These are phyloP conservation scores for Neocucurbitaria cava DNA, from an alignment of 2,329 filamentous ascomycete species.

Conservation along the genomic window DNA sequence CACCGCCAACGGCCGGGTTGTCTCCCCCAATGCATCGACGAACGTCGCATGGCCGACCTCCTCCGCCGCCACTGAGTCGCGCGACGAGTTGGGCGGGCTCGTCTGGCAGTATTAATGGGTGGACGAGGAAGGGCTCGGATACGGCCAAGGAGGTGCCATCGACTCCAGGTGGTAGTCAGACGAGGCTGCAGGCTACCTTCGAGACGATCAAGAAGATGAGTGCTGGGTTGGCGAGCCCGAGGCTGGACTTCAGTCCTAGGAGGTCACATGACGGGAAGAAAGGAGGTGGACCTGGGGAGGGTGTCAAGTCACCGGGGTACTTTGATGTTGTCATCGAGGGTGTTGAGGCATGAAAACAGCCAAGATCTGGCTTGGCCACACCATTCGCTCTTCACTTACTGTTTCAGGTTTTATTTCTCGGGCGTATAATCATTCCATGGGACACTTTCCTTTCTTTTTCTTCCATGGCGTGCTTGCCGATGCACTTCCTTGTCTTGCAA, in stretches of 20 bases:
- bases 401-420: not conserved
- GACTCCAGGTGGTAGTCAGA: slow-evolving; percentile 8
- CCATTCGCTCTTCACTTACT: not conserved
- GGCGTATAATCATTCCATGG: too few relatives aligned
- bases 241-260: slow-evolving; percentile 6
- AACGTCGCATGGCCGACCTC: not conserved
- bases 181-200: slow-evolving; percentile 35
- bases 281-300: not conserved
- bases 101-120: not conserved
- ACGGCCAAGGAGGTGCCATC: not conserved
- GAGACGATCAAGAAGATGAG: slow-evolving; percentile 37
- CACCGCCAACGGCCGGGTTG: not conserved
- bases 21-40: not conserved
- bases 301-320: slow-evolving; percentile 19
- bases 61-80: not conserved
- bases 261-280: slow-evolving; percentile 2
- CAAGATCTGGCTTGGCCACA: not conserved
- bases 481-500: not conserved
- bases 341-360: not conserved
- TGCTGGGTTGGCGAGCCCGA: slow-evolving; percentile 27
- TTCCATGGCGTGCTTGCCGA: not conserved
- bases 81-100: slow-evolving; percentile 3
- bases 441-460: not conserved
- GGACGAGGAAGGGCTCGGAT: not conserved
- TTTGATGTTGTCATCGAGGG: slow-evolving; percentile 27